phyloP scores from a whole-genome alignment of 2,329 filamentous ascomycete species.

The Cordyceps javanica region DNA sequence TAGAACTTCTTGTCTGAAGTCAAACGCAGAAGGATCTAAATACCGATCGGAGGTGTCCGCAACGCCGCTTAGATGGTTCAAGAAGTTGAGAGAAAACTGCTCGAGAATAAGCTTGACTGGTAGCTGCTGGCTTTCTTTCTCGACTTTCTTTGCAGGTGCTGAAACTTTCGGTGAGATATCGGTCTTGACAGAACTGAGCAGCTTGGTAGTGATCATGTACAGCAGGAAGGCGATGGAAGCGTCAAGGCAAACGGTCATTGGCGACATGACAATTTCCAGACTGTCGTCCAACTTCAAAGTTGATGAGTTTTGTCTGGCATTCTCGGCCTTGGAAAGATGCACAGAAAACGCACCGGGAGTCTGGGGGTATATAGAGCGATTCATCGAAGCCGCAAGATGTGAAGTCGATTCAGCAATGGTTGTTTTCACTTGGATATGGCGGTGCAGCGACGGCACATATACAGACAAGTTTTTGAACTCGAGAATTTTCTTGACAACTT shows the following conservation, averaged over 20 bases:
- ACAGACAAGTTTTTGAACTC: conserved; percentile 45
- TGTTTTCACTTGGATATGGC: conserved; percentile 34
- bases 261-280: conserved; percentile 47
- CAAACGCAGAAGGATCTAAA: conserved; percentile 33
- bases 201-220: conserved; percentile 42
- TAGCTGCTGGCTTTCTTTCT: conserved; percentile 15
- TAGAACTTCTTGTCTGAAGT: conserved; percentile 27
- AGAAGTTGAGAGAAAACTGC: conserved; percentile 47
- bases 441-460: conserved; percentile 46
- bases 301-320: not conserved
- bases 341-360: conserved; percentile 58
- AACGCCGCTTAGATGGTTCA: conserved; percentile 48
- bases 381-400: conserved; percentile 26
- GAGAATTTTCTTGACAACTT: conserved; percentile 51
- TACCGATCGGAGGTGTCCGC: conserved; percentile 43
- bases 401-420: conserved; percentile 22
- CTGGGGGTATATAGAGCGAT: conserved; percentile 40
- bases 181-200: conserved; percentile 39
- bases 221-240: conserved; percentile 50
- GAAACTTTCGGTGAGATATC: conserved; percentile 8
- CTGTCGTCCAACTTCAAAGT: conserved; percentile 22
- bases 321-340: conserved; percentile 19
- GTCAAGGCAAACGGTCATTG: conserved; percentile 48
- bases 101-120: conserved; percentile 38
- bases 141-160: conserved; percentile 19